A percentile compares a stretch with the other conserved stretches of the same genome.
These are phyloP conservation scores for Balakata baccata DNA, from an alignment of 345 rosid species.

Conservation along the genomic window DNA sequence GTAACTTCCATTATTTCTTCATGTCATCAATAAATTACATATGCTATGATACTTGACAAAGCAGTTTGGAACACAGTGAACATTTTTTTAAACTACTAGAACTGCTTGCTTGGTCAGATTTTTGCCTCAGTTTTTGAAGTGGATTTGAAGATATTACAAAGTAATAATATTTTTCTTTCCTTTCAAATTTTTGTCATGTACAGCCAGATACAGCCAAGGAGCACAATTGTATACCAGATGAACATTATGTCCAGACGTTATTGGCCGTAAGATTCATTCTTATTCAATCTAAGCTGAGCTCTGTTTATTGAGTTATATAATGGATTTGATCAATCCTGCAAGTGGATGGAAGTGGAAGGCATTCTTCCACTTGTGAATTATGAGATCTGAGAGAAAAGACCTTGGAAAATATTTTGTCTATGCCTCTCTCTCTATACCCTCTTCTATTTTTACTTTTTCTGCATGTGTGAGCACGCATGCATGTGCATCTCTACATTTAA, in stretches of 20 bases:
- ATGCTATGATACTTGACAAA: background rate
- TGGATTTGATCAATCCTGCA: background rate
- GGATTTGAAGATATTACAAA: background rate
- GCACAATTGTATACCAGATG: constrained; percentile 97
- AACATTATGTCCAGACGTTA: constrained; percentile 91
- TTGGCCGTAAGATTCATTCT: constrained; percentile 61
- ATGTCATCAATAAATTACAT: background rate
- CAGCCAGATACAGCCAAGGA: constrained; percentile 85
- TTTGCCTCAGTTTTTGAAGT: background rate
- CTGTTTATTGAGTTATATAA: background rate
- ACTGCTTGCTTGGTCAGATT: background rate
- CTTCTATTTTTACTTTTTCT: background rate
- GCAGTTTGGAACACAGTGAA: background rate
- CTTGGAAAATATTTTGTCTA: background rate
- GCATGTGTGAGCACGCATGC: no score
- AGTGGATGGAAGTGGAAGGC: background rate
- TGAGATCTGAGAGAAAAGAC: no score
- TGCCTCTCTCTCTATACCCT: background rate
- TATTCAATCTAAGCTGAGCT: background rate
- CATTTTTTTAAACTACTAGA: background rate
- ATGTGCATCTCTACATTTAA: background rate
- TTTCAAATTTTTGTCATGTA: constrained; percentile 27
- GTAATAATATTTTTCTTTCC: background rate
- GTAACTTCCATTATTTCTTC: constrained; percentile 24
- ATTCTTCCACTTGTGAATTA: background rate